Conservation (phyloP, 441 rosid genomes). For the Pelargonium myrrhifolium region DNA sequence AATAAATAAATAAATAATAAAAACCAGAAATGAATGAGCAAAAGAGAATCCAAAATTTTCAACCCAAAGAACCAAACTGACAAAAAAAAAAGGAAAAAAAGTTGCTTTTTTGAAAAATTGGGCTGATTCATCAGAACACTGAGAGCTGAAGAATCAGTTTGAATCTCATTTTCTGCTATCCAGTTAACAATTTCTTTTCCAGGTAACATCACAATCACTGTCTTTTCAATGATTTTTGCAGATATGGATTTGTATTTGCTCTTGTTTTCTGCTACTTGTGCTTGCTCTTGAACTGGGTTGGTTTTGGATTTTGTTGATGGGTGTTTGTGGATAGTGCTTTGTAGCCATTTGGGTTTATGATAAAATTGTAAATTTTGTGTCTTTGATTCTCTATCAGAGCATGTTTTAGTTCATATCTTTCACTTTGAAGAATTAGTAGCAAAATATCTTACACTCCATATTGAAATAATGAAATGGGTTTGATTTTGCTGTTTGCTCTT, state of each 20-base stretch:
- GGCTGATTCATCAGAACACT: not conserved
- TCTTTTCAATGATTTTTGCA: slow-evolving; percentile 1
- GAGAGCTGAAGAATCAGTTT: not conserved
- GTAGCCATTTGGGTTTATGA: too few species aligned
- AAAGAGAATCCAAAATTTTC: not conserved
- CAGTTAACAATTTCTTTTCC: not conserved
- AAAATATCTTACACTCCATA: not conserved
- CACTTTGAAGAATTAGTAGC: not conserved
- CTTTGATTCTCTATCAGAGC: too few species aligned
- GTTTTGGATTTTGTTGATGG: not conserved
- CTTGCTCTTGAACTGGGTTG: not conserved
- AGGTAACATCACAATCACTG: slow-evolving; percentile 3
- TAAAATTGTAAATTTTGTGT: too few species aligned
- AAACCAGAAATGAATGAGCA: not conserved
- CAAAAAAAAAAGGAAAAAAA: not conserved
- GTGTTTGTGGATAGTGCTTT: not conserved
- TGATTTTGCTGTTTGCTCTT: not conserved
- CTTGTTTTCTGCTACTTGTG: not conserved
- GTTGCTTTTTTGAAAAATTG: not conserved
- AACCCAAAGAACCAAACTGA: not conserved
- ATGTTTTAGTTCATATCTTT: not conserved
- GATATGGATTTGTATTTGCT: not conserved
- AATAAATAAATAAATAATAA: too few species aligned
- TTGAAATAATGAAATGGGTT: slow-evolving; percentile 1
- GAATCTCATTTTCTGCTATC: slow-evolving; percentile 2